Conservation (phyloP, 768 basidiomycete species). For the Boletellus emodensis region DNA sequence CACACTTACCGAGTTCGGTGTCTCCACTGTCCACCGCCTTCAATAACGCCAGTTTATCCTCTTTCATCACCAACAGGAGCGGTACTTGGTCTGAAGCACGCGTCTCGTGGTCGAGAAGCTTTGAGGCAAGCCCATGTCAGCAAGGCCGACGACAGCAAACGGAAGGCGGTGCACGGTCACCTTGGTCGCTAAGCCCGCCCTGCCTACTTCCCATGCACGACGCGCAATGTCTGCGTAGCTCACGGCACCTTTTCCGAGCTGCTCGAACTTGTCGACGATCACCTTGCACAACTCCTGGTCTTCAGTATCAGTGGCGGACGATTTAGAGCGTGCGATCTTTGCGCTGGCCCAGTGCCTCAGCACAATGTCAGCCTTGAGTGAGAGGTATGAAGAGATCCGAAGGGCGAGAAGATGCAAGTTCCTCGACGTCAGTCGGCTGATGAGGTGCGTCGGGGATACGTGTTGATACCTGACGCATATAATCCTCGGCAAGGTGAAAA, state of each 20-base stretch:
- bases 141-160: neutral
- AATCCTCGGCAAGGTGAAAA: neutral
- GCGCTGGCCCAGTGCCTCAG: conserved; percentile 95
- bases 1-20: conserved; percentile 76
- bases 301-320: conserved; percentile 54
- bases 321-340: conserved; percentile 75
- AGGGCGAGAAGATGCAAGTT: conserved; percentile 91
- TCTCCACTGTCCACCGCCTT: conserved; percentile 96
- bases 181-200: conserved; percentile 78
- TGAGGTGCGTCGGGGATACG: conserved; percentile 74
- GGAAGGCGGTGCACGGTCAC: conserved; percentile 34
- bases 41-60: conserved; percentile 79
- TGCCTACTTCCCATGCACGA: conserved; percentile 87
- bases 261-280: conserved; percentile 89
- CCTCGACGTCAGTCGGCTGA: conserved; percentile 78
- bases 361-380: conserved; percentile 80
- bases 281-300: conserved; percentile 76
- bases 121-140: neutral
- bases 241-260: conserved; percentile 71
- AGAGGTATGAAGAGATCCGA: conserved; percentile 80
- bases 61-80: conserved; percentile 89
- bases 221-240: conserved; percentile 95
- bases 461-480: conserved; percentile 63
- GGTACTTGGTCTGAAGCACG: conserved; percentile 91
- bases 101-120: conserved; percentile 90